Evolutionary conservation across 495 filamentous ascomycete species (phyloP).

Genomic region (Mytilinidion resinicola): DNA sequence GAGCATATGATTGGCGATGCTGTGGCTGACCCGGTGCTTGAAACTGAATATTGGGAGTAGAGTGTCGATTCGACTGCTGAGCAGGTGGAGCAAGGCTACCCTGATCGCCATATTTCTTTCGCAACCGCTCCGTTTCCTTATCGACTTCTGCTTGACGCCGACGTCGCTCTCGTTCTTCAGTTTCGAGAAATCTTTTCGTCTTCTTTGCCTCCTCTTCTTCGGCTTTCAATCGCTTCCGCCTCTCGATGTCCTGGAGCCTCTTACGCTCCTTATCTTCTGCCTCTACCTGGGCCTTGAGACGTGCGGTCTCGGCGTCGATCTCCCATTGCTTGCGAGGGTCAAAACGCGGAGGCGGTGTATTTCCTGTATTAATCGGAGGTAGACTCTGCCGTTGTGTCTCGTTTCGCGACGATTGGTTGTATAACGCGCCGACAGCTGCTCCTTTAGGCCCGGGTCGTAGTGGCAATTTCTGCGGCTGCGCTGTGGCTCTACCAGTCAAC

Average conservation of each 20-base stretch:
- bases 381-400: constrained; percentile 25
- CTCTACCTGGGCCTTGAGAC: constrained; percentile 58
- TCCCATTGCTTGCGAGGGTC: constrained; percentile 52
- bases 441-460: constrained; percentile 8
- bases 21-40: not conserved
- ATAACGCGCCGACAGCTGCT: constrained; percentile 15
- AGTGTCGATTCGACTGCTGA: constrained; percentile 15
- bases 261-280: constrained; percentile 49
- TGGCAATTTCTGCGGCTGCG: not conserved
- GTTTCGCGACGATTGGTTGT: constrained; percentile 18
- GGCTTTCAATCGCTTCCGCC: constrained; percentile 11
- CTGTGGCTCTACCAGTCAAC: not conserved
- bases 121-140: constrained; percentile 76
- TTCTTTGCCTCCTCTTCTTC: constrained; percentile 22
- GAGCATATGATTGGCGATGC: not conserved
- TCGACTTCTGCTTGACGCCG: constrained; percentile 66
- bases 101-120: constrained; percentile 61
- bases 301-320: constrained; percentile 58
- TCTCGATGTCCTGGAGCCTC: constrained; percentile 15
- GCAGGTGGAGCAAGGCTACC: constrained; percentile 10
- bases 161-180: constrained; percentile 61
- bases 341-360: constrained; percentile 28
- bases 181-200: constrained; percentile 46
- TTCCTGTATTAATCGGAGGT: constrained; percentile 27
- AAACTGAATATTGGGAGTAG: constrained; percentile 15